Evolutionary conservation across 768 basidiomycete species (phyloP).

Genomic region (Hypholoma sublateritium): DNA sequence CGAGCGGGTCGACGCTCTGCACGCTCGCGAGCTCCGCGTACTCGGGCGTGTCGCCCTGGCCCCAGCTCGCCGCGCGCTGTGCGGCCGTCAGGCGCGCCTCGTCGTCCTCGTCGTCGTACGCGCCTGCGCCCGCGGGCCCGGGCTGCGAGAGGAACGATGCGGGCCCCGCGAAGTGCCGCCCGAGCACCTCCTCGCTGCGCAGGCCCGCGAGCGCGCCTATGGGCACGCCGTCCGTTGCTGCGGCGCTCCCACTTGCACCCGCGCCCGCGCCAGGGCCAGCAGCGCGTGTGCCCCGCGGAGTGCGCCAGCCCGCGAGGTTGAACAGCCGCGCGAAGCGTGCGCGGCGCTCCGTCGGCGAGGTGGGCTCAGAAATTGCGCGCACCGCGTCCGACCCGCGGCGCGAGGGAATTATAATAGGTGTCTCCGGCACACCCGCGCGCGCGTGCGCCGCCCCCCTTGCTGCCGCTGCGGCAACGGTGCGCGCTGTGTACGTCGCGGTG

Average conservation of each 20-base stretch:
- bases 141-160: neutral
- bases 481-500: neutral
- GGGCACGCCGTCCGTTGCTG: neutral
- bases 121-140: neutral
- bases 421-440: no score
- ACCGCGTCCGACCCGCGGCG: no score
- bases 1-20: conserved; percentile 18
- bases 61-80: conserved; percentile 68
- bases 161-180: neutral
- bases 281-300: conserved; percentile 13
- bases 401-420: no score
- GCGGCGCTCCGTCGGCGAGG: no score
- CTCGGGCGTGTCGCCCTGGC: conserved; percentile 42
- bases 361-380: no score
- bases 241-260: neutral
- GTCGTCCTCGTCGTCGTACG: neutral
- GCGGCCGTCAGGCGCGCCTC: conserved; percentile 35
- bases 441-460: no score
- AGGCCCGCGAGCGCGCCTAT: conserved; percentile 17
- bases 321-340: conserved; percentile 20
- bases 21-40: conserved; percentile 28
- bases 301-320: conserved; percentile 32
- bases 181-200: conserved; percentile 50
- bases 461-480: no score
- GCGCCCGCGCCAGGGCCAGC: neutral